A percentile compares a stretch with the other conserved stretches of the same genome.
phyloP scores from a whole-genome alignment of 768 basidiomycete genomes.

The Cystobasidium onofrii region DNA sequence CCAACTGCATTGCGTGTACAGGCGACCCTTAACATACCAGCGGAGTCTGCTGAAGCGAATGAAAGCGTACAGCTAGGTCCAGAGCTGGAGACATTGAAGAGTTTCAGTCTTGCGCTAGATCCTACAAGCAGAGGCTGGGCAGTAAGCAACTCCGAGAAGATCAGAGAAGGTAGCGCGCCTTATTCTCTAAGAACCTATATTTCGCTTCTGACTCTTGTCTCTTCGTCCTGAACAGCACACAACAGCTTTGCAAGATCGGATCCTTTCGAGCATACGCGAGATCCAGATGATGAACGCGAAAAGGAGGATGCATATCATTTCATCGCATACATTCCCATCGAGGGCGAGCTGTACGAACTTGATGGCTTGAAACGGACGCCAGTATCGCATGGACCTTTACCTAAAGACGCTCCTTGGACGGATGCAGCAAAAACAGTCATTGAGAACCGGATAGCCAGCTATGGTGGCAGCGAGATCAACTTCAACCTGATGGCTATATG shows the following conservation, averaged over 20 bases:
- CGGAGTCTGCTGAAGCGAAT: conserved; percentile 56
- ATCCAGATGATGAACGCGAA: conserved; percentile 55
- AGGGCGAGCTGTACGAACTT: conserved; percentile 80
- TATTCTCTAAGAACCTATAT: neutral
- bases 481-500: conserved; percentile 85
- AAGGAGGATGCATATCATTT: conserved; percentile 89
- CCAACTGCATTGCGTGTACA: neutral
- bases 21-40: neutral
- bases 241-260: conserved; percentile 87
- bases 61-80: conserved; percentile 54
- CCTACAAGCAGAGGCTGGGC: conserved; percentile 26
- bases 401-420: conserved; percentile 68
- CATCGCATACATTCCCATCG: conserved; percentile 78
- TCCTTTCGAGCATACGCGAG: conserved; percentile 51
- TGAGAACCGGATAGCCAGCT: conserved; percentile 77
- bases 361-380: conserved; percentile 77
- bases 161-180: conserved; percentile 47
- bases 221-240: conserved; percentile 75
- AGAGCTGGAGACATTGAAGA: conserved; percentile 63
- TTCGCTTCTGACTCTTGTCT: conserved; percentile 49
- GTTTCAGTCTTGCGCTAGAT: conserved; percentile 53
- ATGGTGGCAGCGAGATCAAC: conserved; percentile 82
- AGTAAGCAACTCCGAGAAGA: conserved; percentile 45
- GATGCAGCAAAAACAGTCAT: conserved; percentile 74
- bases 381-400: conserved; percentile 68